Base-by-base conservation (phyloP, 1,284 basidiomycete genomes). In the Cutaneotrichosporon mucoides region DNA sequence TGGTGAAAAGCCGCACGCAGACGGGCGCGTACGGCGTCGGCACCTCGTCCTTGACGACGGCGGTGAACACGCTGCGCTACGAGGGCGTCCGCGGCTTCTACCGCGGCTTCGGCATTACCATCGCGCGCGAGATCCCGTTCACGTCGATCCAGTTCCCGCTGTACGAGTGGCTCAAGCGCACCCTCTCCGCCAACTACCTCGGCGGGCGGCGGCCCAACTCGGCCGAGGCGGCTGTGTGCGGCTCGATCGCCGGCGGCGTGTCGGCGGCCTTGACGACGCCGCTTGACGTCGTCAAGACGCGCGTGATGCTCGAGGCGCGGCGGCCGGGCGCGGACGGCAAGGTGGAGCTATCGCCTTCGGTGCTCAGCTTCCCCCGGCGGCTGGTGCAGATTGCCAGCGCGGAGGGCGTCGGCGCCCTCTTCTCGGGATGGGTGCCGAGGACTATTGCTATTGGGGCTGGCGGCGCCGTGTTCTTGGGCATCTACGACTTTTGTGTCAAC, bases 101-200 rank as follows among this genome's bases (percentile, higher is more conserved):
- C 69, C 80, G 88, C 57, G 90, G 90, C 0, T 92, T 89, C 68
- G 86, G 85, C 0, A 86, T 85, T 56, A 91, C 89, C 0, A 83
- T 92, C 46, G 86, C 87, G 62, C 80, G 89, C 68, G 90, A 91
- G 81, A 95, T 99, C 44, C 95, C 95, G 0, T 99, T 99, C 80
- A 96, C 95, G 1, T 95, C 92, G 10, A 82, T 99, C 33, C 96
- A 99, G 75, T 99, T 99, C 73, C 96, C 96, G 0, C 78, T 99
- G 33, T 99, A 98, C 72, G 96, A 99, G 79, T 81, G 85, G 43
- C 81, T 99, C 64, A 99, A 99, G 76, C 66, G 81, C 1, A 80
- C 82, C 37, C 73, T 88, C 6, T 85, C 88, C 0, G 67, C 49
- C 44, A 36, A 66, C 16, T 71, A 73, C 54, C 59, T 78, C 70